phyloP scores from a whole-genome alignment of 2,329 filamentous ascomycete genomes.

The Diaporthe citri region DNA sequence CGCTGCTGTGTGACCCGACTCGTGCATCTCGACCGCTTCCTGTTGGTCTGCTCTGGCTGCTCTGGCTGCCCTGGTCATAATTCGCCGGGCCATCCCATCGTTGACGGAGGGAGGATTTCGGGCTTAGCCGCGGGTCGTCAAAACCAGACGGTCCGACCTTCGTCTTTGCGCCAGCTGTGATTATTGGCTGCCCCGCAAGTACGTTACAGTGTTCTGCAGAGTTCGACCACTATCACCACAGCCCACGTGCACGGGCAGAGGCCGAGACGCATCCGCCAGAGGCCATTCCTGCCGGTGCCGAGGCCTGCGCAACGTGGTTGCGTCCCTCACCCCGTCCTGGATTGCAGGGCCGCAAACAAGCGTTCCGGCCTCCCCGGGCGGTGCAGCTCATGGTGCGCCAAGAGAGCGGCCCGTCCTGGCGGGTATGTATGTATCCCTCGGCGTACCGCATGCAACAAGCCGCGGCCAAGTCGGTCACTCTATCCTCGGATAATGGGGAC shows the following conservation, averaged over 20 bases:
- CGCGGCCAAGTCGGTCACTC: background rate
- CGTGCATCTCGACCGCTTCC: background rate
- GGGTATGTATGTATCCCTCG: background rate
- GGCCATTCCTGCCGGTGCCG: background rate
- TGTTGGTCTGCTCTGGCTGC: background rate
- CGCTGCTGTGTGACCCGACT: conserved; percentile 10
- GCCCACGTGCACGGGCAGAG: background rate
- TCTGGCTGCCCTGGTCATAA: background rate
- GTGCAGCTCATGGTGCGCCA: background rate
- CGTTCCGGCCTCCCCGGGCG: background rate
- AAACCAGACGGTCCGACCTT: conserved; percentile 13
- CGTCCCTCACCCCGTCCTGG: background rate
- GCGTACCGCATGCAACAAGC: background rate
- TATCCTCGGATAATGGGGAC: background rate
- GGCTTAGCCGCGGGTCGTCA: conserved; percentile 5
- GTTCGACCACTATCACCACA: background rate
- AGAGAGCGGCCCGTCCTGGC: background rate
- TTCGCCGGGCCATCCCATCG: conserved; percentile 14
- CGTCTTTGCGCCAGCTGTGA: background rate
- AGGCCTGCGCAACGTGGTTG: background rate
- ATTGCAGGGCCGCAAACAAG: background rate
- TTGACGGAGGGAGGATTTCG: background rate
- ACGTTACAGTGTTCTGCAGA: background rate
- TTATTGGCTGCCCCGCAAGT: background rate
- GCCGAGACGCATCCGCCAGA: background rate